Percentiles rank a stretch among this genome's conserved stretches.
Conservation (phyloP, 352 stramenopile species). For the Pythium monospermum region DNA sequence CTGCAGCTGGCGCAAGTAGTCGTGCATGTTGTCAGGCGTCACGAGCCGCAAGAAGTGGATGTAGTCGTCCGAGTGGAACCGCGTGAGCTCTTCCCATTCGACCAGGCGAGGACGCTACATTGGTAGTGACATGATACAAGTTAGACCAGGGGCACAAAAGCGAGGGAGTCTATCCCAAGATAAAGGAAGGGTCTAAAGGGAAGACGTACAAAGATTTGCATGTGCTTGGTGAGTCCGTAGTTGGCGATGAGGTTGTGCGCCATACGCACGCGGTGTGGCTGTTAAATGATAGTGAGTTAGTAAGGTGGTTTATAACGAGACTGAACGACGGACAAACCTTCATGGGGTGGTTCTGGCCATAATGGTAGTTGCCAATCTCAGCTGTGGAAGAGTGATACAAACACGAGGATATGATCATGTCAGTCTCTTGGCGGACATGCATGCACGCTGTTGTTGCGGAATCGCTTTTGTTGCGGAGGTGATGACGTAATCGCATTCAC, state of each 20-base stretch:
- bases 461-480: too few relatives aligned
- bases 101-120: slow-evolving; percentile 94
- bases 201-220: slow-evolving; percentile 95
- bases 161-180: too few relatives aligned
- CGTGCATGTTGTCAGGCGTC: slow-evolving; percentile 98
- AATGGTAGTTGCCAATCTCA: slow-evolving; percentile 99
- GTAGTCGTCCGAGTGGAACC: slow-evolving; percentile 99
- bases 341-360: slow-evolving; percentile 93
- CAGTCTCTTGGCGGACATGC: too few relatives aligned
- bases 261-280: slow-evolving; percentile 98
- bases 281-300: slow-evolving; percentile 6
- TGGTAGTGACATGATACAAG: too few relatives aligned
- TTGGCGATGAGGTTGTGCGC: slow-evolving; percentile 99
- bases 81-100: slow-evolving; percentile 95
- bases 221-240: slow-evolving; percentile 98
- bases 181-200: not conserved
- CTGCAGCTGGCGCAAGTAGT: slow-evolving; percentile 92
- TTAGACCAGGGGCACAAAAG: too few relatives aligned
- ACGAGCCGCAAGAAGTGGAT: slow-evolving; percentile 98
- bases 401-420: too few relatives aligned
- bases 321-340: slow-evolving; percentile 46
- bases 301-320: not conserved
- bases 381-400: too few relatives aligned
- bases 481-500: too few relatives aligned
- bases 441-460: too few relatives aligned